Conservation (phyloP, 805 yeast species). For the Myxozyma kluyveri region DNA sequence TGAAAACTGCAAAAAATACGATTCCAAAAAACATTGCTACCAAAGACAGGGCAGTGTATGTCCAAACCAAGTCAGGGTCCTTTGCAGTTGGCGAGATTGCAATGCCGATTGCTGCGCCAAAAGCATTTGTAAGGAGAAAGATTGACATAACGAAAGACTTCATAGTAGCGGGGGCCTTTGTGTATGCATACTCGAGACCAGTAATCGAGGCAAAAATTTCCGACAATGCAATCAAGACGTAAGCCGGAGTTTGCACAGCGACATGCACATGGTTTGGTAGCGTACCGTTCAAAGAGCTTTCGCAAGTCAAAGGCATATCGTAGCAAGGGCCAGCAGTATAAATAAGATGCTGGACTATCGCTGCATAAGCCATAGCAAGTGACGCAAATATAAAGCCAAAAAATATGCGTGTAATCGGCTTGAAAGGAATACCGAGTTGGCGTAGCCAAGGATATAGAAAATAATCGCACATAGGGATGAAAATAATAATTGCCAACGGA, state of each 20-base stretch:
- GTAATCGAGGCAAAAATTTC: constrained; percentile 80
- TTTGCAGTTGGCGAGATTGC: constrained; percentile 64
- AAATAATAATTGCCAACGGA: constrained; percentile 71
- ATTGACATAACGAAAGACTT: constrained; percentile 59
- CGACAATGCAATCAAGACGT: constrained; percentile 66
- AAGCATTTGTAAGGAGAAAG: constrained; percentile 69
- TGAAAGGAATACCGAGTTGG: constrained; percentile 51
- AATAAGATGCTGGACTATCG: constrained; percentile 67
- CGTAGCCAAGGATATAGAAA: constrained; percentile 55
- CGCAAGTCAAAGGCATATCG: constrained; percentile 58
- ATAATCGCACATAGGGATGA: constrained; percentile 68
- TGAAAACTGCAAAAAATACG: constrained; percentile 60
- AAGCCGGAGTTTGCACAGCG: constrained; percentile 71
- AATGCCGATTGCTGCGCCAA: constrained; percentile 74
- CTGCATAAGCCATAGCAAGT: constrained; percentile 69
- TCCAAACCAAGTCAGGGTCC: constrained; percentile 71
- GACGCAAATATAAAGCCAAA: constrained; percentile 67
- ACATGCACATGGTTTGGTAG: constrained; percentile 59
- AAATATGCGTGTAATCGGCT: constrained; percentile 69
- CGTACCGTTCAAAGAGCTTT: constrained; percentile 38
- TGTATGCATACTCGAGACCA: constrained; percentile 80
- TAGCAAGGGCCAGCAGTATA: constrained; percentile 74
- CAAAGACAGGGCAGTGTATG: constrained; percentile 60
- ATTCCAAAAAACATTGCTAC: constrained; percentile 60
- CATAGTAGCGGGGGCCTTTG: constrained; percentile 73